These are phyloP conservation scores for Saturnispora silvae DNA, from an alignment of 805 yeast species.

Conservation along the genomic window DNA sequence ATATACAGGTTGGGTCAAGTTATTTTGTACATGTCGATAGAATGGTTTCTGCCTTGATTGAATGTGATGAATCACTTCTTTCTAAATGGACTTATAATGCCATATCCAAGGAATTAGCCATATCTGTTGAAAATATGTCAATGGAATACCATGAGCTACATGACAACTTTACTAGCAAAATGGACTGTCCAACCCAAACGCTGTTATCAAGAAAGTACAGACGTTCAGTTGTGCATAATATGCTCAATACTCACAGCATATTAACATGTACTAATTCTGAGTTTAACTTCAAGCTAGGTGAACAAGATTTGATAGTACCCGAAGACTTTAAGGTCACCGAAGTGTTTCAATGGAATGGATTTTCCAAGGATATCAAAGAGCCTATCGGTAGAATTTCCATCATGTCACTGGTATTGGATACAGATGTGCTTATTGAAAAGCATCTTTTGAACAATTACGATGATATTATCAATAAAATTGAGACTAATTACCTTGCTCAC, in stretches of 20 bases:
- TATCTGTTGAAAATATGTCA: slow-evolving; percentile 5
- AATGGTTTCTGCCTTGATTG: neutral
- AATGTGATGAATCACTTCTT: slow-evolving; percentile 2
- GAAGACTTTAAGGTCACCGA: neutral
- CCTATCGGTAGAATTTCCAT: slow-evolving; percentile 14
- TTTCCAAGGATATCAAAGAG: neutral
- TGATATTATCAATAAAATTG: slow-evolving; percentile 4
- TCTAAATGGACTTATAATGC: slow-evolving; percentile 1
- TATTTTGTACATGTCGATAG: neutral
- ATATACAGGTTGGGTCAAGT: neutral
- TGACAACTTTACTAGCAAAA: neutral
- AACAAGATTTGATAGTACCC: neutral
- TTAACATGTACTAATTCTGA: neutral
- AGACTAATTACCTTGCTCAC: slow-evolving; percentile 7
- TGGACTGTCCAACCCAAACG: neutral
- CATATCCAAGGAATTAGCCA: slow-evolving; percentile 3
- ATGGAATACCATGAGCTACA: neutral
- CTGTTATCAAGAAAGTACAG: neutral
- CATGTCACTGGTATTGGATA: slow-evolving; percentile 13
- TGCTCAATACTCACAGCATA: neutral
- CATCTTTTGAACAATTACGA: slow-evolving; percentile 1
- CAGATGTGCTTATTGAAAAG: slow-evolving; percentile 5
- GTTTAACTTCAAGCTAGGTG: neutral
- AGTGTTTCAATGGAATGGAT: slow-evolving; percentile 1
- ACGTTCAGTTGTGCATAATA: slow-evolving; percentile 1